These are phyloP conservation scores for Pythium plurisporium DNA, from an alignment of 352 stramenopile species.

Conservation along the genomic window DNA sequence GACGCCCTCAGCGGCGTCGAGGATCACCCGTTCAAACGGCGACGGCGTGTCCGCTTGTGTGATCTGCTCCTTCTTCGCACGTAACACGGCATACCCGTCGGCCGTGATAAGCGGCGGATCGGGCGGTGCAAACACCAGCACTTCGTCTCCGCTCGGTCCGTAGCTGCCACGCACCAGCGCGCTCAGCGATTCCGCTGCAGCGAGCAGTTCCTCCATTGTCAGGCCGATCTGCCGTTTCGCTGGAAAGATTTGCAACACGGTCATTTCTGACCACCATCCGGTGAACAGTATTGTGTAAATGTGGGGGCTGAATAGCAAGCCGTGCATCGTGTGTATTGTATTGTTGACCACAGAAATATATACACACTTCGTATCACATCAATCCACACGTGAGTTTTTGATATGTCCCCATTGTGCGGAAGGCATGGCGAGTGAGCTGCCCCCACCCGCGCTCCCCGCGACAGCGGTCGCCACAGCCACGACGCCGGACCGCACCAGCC, in stretches of 20 bases:
- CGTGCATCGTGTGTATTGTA: too few relatives aligned
- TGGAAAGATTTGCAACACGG: slow-evolving; percentile 15
- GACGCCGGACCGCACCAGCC: too few relatives aligned
- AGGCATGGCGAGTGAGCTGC: too few relatives aligned
- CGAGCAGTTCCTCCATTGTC: slow-evolving; percentile 15
- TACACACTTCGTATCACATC: too few relatives aligned
- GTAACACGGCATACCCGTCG: slow-evolving; percentile 45
- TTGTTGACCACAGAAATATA: not conserved
- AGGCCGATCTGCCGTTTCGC: not conserved
- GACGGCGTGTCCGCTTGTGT: not conserved
- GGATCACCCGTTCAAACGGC: slow-evolving; percentile 37
- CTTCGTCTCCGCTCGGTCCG: slow-evolving; percentile 42
- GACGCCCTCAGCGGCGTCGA: slow-evolving; percentile 45
- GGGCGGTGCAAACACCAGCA: slow-evolving; percentile 54
- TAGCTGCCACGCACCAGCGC: slow-evolving; percentile 39
- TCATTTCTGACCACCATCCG: slow-evolving; percentile 10
- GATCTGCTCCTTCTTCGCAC: slow-evolving; percentile 30
- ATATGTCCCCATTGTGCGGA: too few relatives aligned
- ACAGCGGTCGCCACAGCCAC: not conserved
- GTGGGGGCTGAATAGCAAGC: too few relatives aligned
- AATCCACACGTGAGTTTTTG: too few relatives aligned
- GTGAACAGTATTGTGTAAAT: too few relatives aligned
- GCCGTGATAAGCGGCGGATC: slow-evolving; percentile 53
- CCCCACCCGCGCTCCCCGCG: not conserved
- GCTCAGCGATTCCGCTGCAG: slow-evolving; percentile 19